Evolutionary conservation across 805 yeast species (phyloP).

Genomic region (Candida maltosa): DNA sequence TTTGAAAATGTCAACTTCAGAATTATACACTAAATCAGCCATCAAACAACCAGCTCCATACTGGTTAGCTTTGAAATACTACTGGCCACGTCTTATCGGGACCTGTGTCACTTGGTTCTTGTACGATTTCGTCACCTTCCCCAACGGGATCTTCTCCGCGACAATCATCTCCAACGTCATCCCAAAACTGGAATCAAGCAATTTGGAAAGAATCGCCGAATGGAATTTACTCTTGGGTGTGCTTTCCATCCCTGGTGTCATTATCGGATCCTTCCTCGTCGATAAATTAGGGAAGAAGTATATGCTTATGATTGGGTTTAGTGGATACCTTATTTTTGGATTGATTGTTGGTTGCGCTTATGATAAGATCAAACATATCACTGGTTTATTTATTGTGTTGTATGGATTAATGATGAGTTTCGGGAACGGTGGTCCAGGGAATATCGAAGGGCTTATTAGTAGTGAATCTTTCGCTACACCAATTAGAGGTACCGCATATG

Average conservation of each 20-base stretch:
- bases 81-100: conserved; percentile 68
- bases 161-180: conserved; percentile 54
- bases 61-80: conserved; percentile 56
- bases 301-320: conserved; percentile 68
- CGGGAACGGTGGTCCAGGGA: conserved; percentile 80
- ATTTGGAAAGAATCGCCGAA: conserved; percentile 60
- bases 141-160: conserved; percentile 56
- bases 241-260: conserved; percentile 71
- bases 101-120: conserved; percentile 77
- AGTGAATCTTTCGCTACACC: conserved; percentile 75
- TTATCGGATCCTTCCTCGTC: conserved; percentile 63
- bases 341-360: conserved; percentile 67
- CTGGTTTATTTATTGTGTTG: conserved; percentile 63
- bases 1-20: conserved; percentile 64
- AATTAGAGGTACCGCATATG: conserved; percentile 73
- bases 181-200: conserved; percentile 15
- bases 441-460: conserved; percentile 62
- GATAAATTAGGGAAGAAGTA: conserved; percentile 69
- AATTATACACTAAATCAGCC: conserved; percentile 60
- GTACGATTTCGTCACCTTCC: conserved; percentile 78
- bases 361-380: conserved; percentile 51
- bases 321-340: conserved; percentile 69
- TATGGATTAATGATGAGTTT: conserved; percentile 69
- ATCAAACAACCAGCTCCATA: conserved; percentile 54
- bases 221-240: conserved; percentile 68